Conservation (phyloP, 2,329 filamentous ascomycete species). For the Exophiala viscosa region DNA sequence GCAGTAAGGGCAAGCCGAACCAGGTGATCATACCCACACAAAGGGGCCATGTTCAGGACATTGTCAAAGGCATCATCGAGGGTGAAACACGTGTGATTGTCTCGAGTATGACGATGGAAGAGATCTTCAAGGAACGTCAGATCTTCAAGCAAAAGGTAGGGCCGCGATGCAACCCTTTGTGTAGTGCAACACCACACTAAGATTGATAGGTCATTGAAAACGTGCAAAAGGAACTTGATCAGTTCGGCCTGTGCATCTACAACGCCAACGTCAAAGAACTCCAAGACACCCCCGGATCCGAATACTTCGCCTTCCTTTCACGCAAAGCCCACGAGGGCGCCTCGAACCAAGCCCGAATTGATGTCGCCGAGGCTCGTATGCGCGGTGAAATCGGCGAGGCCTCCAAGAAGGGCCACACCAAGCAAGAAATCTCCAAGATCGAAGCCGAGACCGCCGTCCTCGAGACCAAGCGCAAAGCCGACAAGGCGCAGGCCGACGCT, state of each 20-base stretch:
- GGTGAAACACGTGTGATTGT: conserved; percentile 81
- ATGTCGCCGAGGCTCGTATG: conserved; percentile 57
- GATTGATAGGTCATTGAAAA: conserved; percentile 60
- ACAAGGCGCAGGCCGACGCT: conserved; percentile 75
- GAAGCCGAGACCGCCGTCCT: conserved; percentile 79
- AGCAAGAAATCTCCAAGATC: conserved; percentile 84
- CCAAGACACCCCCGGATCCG: conserved; percentile 74
- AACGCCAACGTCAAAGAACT: conserved; percentile 82
- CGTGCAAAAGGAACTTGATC: conserved; percentile 73
- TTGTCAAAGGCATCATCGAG: conserved; percentile 86
- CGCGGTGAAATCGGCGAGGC: conserved; percentile 64
- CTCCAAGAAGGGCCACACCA: conserved; percentile 72
- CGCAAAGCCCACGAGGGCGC: conserved; percentile 83
- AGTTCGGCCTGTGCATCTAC: conserved; percentile 71
- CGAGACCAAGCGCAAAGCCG: conserved; percentile 78
- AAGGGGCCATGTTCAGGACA: conserved; percentile 71
- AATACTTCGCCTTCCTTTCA: conserved; percentile 77
- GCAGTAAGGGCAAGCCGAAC: conserved; percentile 32
- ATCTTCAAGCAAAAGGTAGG: conserved; percentile 67
- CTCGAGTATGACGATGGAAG: conserved; percentile 87
- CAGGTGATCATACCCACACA: conserved; percentile 42
- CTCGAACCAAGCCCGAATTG: conserved; percentile 69
- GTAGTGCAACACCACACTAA: conserved; percentile 13
- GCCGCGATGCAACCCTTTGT: conserved; percentile 30
- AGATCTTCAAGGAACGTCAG: conserved; percentile 75